Percentiles rank a stretch among this genome's conserved stretches.
Evolutionary conservation across 2,329 filamentous ascomycete species (phyloP).

Genomic region (Sporothrix schenckii): DNA sequence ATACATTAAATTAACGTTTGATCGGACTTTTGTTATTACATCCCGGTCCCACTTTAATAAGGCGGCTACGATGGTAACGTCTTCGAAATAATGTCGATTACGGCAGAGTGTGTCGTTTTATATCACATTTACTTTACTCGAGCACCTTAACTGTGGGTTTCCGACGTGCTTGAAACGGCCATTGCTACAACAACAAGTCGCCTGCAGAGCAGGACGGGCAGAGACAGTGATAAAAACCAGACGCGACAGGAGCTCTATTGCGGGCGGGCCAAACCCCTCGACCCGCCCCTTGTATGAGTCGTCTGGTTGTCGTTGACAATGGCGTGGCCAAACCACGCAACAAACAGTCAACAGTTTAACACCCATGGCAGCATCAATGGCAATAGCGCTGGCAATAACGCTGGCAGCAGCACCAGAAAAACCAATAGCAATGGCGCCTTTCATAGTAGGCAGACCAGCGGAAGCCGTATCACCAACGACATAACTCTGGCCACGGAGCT

Average conservation of each 20-base stretch:
- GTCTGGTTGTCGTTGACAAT: not conserved
- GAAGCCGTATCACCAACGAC: not conserved
- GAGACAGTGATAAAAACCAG: too few species aligned
- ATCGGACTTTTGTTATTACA: conserved; percentile 9
- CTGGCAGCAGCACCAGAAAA: too few species aligned
- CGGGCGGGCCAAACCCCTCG: not conserved
- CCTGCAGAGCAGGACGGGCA: too few species aligned
- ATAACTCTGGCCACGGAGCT: not conserved
- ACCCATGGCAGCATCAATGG: not conserved
- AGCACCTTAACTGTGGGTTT: not conserved
- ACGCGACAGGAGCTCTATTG: not conserved
- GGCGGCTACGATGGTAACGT: not conserved
- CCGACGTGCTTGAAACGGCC: not conserved
- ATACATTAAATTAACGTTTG: not conserved
- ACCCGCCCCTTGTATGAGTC: not conserved
- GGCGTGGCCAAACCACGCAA: not conserved
- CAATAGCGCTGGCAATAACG: not conserved
- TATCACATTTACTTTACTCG: not conserved
- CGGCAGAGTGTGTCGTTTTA: not conserved
- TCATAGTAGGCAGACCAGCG: not conserved
- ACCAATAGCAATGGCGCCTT: not conserved
- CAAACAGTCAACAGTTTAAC: not conserved
- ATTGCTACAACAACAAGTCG: not conserved
- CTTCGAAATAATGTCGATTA: not conserved
- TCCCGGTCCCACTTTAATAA: not conserved